Evolutionary conservation across 106 monocot species (phyloP).

Genomic region (Platanthera guangdongensis): DNA sequence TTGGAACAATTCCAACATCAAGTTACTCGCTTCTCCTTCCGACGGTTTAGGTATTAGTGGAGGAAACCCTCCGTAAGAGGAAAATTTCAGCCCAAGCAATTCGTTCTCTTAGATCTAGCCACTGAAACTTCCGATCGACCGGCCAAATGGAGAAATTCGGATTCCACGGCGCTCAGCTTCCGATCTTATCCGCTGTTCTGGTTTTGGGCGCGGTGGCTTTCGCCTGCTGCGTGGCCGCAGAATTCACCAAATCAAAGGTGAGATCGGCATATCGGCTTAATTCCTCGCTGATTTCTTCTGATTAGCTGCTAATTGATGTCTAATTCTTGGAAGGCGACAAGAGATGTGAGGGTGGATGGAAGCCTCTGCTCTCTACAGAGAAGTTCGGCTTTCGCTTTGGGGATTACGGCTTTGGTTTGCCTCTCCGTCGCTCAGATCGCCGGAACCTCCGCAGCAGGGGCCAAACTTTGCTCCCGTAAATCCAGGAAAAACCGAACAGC

Average conservation of each 20-base stretch:
- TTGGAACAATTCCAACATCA: neutral
- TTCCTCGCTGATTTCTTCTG: neutral
- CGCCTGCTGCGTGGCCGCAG: constrained; percentile 58
- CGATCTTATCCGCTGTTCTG: constrained; percentile 15
- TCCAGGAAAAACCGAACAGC: constrained; percentile 7
- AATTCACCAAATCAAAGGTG: constrained; percentile 61
- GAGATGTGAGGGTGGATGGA: constrained; percentile 64
- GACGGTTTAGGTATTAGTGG: neutral
- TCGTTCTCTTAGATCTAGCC: neutral
- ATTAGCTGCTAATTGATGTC: neutral
- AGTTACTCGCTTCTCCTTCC: neutral
- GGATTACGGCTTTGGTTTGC: constrained; percentile 50
- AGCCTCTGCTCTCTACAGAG: constrained; percentile 63
- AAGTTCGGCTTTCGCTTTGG: constrained; percentile 58
- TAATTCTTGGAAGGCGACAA: constrained; percentile 6
- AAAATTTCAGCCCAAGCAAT: neutral
- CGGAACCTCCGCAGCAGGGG: constrained; percentile 34
- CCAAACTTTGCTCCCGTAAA: constrained; percentile 7
- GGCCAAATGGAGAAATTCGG: constrained; percentile 16
- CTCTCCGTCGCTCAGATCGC: constrained; percentile 56
- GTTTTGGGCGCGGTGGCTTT: constrained; percentile 43
- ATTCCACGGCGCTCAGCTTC: neutral
- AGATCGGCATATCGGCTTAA: neutral
- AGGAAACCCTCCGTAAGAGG: neutral
- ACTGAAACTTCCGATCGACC: too few species aligned